Evolutionary conservation across 2,329 filamentous ascomycete genomes (phyloP).

Genomic region (Ceratocystis variospora): DNA sequence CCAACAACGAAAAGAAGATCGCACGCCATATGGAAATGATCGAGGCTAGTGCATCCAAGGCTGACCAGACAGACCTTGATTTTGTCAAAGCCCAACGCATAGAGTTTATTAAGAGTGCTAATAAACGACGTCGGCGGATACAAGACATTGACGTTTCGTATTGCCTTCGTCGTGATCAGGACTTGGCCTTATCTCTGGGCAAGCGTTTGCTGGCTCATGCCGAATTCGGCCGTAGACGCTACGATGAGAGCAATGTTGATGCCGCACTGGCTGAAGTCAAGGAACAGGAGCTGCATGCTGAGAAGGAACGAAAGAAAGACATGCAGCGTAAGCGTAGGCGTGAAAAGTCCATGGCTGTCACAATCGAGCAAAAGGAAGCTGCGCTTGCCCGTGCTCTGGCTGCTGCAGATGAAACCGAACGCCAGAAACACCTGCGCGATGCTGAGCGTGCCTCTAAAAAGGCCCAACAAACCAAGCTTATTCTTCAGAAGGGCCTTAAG

Average conservation of each 20-base stretch:
- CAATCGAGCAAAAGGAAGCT: constrained; percentile 77
- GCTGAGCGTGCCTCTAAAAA: constrained; percentile 87
- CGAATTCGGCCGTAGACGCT: constrained; percentile 59
- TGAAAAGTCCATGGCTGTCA: constrained; percentile 89
- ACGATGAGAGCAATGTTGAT: constrained; percentile 61
- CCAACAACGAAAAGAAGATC: constrained; percentile 34
- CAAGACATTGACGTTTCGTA: constrained; percentile 48
- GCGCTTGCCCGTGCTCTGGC: constrained; percentile 65
- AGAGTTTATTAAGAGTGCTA: constrained; percentile 41
- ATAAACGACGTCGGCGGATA: constrained; percentile 57
- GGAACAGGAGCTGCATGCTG: constrained; percentile 75
- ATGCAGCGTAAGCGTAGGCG: constrained; percentile 95
- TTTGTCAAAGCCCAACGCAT: constrained; percentile 33
- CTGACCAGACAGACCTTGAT: constrained; percentile 24
- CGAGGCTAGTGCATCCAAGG: constrained; percentile 31
- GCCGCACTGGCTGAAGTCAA: constrained; percentile 77
- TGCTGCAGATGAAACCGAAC: constrained; percentile 70
- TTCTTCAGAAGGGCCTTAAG: constrained; percentile 75
- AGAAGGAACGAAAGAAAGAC: constrained; percentile 99
- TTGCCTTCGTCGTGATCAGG: constrained; percentile 46
- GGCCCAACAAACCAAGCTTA: constrained; percentile 75
- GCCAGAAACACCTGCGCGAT: constrained; percentile 65
- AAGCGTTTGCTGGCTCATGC: constrained; percentile 55
- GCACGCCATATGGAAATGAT: constrained; percentile 28
- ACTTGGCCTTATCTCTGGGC: constrained; percentile 44